Evolutionary conservation across 495 filamentous ascomycete species (phyloP).

Genomic region (Penicillium waksmanii): DNA sequence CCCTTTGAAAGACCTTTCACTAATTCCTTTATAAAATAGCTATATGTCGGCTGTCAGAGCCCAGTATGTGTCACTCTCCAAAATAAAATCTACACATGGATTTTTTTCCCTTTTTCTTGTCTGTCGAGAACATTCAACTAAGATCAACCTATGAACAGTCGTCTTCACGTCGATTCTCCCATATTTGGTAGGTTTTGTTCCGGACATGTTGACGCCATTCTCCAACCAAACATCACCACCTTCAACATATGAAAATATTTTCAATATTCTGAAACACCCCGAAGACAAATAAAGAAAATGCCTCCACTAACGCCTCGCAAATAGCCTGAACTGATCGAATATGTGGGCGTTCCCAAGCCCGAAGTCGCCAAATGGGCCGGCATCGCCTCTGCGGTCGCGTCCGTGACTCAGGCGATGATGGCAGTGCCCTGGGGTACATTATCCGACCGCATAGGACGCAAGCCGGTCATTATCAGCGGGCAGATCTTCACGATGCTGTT

Average conservation of each 20-base stretch:
- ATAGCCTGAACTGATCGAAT: constrained; percentile 80
- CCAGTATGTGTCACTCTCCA: constrained; percentile 39
- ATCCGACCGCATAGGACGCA: constrained; percentile 74
- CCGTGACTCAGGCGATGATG: constrained; percentile 69
- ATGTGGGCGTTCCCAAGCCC: constrained; percentile 70
- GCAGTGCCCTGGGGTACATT: constrained; percentile 80
- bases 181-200: constrained; percentile 61
- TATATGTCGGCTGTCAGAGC: constrained; percentile 83
- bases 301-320: background rate
- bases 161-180: constrained; percentile 85
- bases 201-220: background rate
- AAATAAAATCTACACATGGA: background rate
- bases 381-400: constrained; percentile 73
- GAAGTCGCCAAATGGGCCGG: constrained; percentile 80
- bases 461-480: constrained; percentile 72
- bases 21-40: constrained; percentile 34
- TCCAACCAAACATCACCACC: constrained; percentile 1
- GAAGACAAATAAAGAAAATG: background rate
- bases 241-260: background rate
- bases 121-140: constrained; percentile 1
- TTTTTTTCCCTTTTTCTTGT: background rate
- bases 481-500: constrained; percentile 73
- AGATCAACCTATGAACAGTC: constrained; percentile 38
- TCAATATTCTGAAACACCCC: background rate
- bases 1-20: background rate